Conservation (phyloP, 108 stramenopile species). For the Epithemia pelagica region DNA sequence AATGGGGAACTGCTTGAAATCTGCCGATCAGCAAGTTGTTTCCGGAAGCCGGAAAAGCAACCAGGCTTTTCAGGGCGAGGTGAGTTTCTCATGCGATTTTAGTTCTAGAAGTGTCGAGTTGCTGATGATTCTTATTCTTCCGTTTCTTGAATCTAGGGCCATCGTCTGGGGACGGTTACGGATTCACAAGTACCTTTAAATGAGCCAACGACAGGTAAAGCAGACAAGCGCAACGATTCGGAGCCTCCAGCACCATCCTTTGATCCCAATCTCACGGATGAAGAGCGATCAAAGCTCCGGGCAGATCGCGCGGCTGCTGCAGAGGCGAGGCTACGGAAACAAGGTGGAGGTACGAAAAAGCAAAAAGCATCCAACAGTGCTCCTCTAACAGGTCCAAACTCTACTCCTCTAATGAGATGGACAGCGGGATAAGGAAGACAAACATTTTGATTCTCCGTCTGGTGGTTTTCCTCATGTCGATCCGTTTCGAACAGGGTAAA, state of each 20-base stretch:
- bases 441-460: not conserved
- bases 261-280: conserved; percentile 35
- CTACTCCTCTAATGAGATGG: conserved; percentile 47
- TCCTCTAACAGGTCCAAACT: conserved; percentile 44
- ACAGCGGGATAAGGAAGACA: conserved; percentile 24
- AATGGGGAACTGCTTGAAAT: conserved; percentile 7
- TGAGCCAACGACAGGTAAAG: not conserved
- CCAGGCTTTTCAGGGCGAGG: conserved; percentile 36
- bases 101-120: not conserved
- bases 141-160: conserved; percentile 17
- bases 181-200: conserved; percentile 14
- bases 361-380: conserved; percentile 13
- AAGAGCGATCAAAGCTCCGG: conserved; percentile 34
- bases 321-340: conserved; percentile 32
- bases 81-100: conserved; percentile 3
- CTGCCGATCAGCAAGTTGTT: not conserved
- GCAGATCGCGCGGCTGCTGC: conserved; percentile 38
- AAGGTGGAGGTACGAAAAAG: conserved; percentile 18
- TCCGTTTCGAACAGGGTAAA: not conserved
- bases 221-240: not conserved
- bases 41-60: not conserved
- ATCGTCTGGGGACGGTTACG: conserved; percentile 34
- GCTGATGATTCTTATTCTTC: not conserved
- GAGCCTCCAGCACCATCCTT: conserved; percentile 21
- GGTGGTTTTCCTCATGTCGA: too few species aligned